Base-by-base conservation (phyloP, 352 stramenopile species). In the Phytophthora fragariae region DNA sequence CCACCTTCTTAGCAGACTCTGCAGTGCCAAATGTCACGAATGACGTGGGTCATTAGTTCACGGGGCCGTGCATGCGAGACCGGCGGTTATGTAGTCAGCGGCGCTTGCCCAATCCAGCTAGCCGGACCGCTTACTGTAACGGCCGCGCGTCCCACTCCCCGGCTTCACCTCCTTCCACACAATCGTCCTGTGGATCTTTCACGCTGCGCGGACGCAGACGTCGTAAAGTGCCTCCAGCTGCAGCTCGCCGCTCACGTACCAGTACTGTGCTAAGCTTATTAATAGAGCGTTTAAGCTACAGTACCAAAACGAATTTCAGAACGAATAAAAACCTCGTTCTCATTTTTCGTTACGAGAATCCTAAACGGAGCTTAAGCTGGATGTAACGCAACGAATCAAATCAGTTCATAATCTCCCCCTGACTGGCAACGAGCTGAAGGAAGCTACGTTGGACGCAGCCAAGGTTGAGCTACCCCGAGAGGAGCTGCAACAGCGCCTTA, bases 101-200 rank as follows among this genome's bases (percentile, higher is more conserved):
- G 2, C 0, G 69, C 31, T 72, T 72, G 57, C 39, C 47, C 49
- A 76, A 68, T 72, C 63, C 46, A 14, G 50, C 64, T 27, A 76
- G 58, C 69, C 63, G 35, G 62, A 53, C 50, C 11, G 50, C 59
- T 68, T 69, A 21, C 19, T 21, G 19, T 21, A 64, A 68, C 58
- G 29, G 62, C 37, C 15, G 37, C 37, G 50, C 56, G 56, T 75
- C 63, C 69, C 69, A 76, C 69, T 72, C 56, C 62, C 62, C 49
- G 14, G 60, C 21, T 24, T 24, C 37, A 61, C 44, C 53, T 58
- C 27, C 14, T 5, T 27, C 24, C 24, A 27, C 24, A 27, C 24
- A 27, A 27, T 27, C 24, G 24, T 27, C 24, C 24, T 27, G 39
- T 68, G 19, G 15, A 44, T 39, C 49, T 50, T 58, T 70, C 64